Evolutionary conservation across 2,329 filamentous ascomycete species (phyloP), one percentile per base, ranked within the genome.

Genomic region (Pseudocercospora eumusae): DNA sequence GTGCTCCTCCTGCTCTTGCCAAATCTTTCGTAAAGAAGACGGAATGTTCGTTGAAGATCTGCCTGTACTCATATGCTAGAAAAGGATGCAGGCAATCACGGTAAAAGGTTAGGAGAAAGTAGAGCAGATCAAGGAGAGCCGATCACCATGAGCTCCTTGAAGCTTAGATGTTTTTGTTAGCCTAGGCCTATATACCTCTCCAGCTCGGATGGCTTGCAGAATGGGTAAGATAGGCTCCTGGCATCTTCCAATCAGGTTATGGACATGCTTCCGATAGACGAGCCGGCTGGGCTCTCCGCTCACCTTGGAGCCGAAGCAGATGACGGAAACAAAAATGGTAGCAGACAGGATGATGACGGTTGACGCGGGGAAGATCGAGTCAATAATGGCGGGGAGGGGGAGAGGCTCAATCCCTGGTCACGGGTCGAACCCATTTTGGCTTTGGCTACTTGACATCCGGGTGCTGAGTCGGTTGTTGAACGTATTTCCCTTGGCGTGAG

Each of bases 1-100:
- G 15, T 28, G 40, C 18, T 63, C 28, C 53, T 70, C 67, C 58
- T 68, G 52, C 31, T 69, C 60, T 58, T 69, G 63, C 71, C 70
- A 72, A 49, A 71, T 44, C 31, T 68, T 64, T 47, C 61, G 61
- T 20, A 72, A 58, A 13, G 68, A 70, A 54, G 66, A 64, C 6
- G 70, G 68, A 13, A 70, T 70, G 54, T 69, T 71, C 58, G 65
- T 67, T 11, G 68, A 70, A 60, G 70, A 67, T 68, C 67, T 66
- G 31, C 49, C 59, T 11, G 52, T 31, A 15, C 42, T 59, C 64
- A 69, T 66, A 23, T 49, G 44, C 27, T n/a, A 18, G 42, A 18
- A 13, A 40, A 42, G 57, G 13, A 28, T 36, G 7, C 55, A 42
- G 49, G 50, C 31, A 53, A 56, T 59, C 31, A 60, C 42, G 55